Base-by-base conservation (phyloP, 2,329 filamentous ascomycete species). In the Amauroascus niger region DNA sequence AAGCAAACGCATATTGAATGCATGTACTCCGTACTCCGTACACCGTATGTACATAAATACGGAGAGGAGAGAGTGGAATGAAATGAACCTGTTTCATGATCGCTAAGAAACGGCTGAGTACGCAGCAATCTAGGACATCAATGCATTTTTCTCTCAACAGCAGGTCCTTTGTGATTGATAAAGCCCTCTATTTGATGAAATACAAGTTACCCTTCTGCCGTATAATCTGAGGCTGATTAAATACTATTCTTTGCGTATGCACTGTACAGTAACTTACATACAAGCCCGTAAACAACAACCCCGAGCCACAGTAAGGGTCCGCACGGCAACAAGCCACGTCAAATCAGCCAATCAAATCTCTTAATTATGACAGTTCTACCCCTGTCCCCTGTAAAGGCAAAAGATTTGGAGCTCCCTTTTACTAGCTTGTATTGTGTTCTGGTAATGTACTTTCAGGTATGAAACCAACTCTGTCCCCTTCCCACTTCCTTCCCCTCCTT, bases 41-140 rank as follows among this genome's bases (percentile, higher is more conserved):
- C n/a, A n/a, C n/a, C n/a, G n/a, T n/a, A n/a, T n/a, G n/a, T n/a
- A 30, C 9, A 30, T 30, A 30, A 5, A 30, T 30, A 30, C 9
- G 26, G 9, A 30, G 26, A 30, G 9, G 9, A 4, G 9, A 30
- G 9, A 5, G 6, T 6, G 9, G 14, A 4, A 6, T 46, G 18
- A 47, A 47, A 47, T 47, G 45, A 47, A 35, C 16, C n/a, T 30
- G 30, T 26, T 47, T 47, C 45, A 47, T 41, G 7, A 9, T 39
- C 18, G 14, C 5, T 18, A 39, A 18, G 24, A n/a, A 13, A 32
- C 6, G n/a, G n/a, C n/a, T n/a, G n/a, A n/a, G n/a, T n/a, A n/a
- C n/a, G n/a, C n/a, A n/a, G n/a, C n/a, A n/a, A n/a, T n/a, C n/a
- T n/a, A n/a, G n/a, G n/a, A n/a, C n/a, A n/a, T n/a, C n/a, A n/a